phyloP scores from a whole-genome alignment of 768 basidiomycete species.

The Exidia glandulosa region DNA sequence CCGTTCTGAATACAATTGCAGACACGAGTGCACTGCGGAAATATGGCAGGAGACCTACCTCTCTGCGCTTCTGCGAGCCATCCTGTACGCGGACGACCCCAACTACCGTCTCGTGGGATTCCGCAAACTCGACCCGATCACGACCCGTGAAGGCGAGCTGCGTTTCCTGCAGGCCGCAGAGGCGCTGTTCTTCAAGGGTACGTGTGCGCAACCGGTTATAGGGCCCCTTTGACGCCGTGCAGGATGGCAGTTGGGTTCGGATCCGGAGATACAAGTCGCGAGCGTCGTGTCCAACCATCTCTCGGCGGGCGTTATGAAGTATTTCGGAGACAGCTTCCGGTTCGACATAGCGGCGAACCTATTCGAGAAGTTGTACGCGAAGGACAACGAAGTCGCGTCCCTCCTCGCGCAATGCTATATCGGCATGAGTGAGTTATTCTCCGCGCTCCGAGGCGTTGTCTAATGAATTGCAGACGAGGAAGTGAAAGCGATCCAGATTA shows the following conservation, averaged over 20 bases:
- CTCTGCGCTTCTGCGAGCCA: conserved; percentile 81
- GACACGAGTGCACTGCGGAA: conserved; percentile 82
- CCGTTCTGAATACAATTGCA: conserved; percentile 15
- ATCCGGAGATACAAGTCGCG: conserved; percentile 97
- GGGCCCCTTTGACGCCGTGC: conserved; percentile 1
- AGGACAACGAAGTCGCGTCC: conserved; percentile 82
- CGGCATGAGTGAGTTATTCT: conserved; percentile 77
- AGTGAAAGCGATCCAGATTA: conserved; percentile 94
- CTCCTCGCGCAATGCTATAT: conserved; percentile 84
- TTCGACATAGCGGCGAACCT: conserved; percentile 83
- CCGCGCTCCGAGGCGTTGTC: neutral
- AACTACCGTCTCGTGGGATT: conserved; percentile 87
- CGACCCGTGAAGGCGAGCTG: conserved; percentile 76
- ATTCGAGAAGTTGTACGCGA: conserved; percentile 80
- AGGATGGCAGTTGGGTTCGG: conserved; percentile 99
- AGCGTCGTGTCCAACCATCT: conserved; percentile 94
- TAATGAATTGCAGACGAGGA: conserved; percentile 64
- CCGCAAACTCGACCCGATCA: conserved; percentile 91
- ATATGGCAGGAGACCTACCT: conserved; percentile 98
- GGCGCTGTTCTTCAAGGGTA: conserved; percentile 77
- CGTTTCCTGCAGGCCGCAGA: conserved; percentile 88
- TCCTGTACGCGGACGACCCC: conserved; percentile 93
- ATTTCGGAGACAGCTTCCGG: conserved; percentile 87
- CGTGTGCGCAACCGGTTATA: conserved; percentile 1
- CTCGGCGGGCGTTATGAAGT: conserved; percentile 89